These are phyloP conservation scores for Amanita phalloides DNA, from an alignment of 768 basidiomycete species.

Conservation along the genomic window DNA sequence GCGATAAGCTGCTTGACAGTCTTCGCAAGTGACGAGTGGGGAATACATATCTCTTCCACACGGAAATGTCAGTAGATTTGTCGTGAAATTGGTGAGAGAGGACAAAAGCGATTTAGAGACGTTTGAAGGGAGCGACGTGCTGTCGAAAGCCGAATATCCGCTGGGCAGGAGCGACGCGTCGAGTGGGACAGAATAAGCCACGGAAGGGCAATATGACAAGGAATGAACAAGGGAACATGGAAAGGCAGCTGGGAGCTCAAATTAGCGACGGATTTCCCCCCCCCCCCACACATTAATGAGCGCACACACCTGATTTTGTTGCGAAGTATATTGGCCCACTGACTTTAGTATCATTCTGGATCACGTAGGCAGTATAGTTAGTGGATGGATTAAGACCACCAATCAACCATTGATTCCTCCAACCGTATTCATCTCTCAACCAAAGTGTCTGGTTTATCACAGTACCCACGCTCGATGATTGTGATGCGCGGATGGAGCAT, in stretches of 20 bases:
- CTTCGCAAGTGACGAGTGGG: slow-evolving; percentile 63
- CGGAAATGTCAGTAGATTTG: slow-evolving; percentile 57
- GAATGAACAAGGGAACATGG: slow-evolving; percentile 59
- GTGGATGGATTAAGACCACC: slow-evolving; percentile 48
- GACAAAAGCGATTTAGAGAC: slow-evolving; percentile 42
- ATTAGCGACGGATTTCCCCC: background rate
- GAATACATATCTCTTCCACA: slow-evolving; percentile 80
- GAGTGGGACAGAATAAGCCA: slow-evolving; percentile 62
- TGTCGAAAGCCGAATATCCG: slow-evolving; percentile 33
- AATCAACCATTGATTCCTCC: slow-evolving; percentile 61
- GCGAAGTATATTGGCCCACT: slow-evolving; percentile 60
- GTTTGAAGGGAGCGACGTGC: slow-evolving; percentile 34
- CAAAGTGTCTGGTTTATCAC: slow-evolving; percentile 39
- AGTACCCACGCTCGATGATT: slow-evolving; percentile 20
- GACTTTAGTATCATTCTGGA: slow-evolving; percentile 45
- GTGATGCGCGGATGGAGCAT: slow-evolving; percentile 40
- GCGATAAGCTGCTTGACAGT: slow-evolving; percentile 66
- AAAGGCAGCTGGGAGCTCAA: slow-evolving; percentile 39
- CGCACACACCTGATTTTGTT: slow-evolving; percentile 59
- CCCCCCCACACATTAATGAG: background rate
- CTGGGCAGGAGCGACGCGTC: slow-evolving; percentile 29
- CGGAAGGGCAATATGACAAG: slow-evolving; percentile 65
- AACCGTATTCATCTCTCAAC: slow-evolving; percentile 47
- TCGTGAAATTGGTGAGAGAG: slow-evolving; percentile 66
- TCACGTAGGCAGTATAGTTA: slow-evolving; percentile 71